Evolutionary conservation across 2,329 filamentous ascomycete species (phyloP), one percentile per base, ranked within the genome.

Genomic region (Pseudogymnoascus pannorum): DNA sequence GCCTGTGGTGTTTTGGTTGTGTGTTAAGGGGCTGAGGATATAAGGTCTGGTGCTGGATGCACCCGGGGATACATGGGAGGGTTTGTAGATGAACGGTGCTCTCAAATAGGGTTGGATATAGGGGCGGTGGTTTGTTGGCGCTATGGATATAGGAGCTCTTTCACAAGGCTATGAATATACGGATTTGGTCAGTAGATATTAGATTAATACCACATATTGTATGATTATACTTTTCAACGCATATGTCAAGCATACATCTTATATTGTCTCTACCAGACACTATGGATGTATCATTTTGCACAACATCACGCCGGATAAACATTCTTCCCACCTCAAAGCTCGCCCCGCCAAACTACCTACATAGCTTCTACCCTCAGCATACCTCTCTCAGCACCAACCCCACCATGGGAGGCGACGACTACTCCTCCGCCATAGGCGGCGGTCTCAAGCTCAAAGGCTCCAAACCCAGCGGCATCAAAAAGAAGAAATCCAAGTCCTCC

Each of bases 1-100:
- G 65, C 94, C 94, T 3, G 85, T 99, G 62, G 86, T 96, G 58
- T 76, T 99, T 64, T 99, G 94, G 94, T 83, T 92, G 63, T 86
- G 96, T 69, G 92, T 96, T 38, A 89, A 93, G 75, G 91, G 90
- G n/a, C 66, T 73, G 68, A 48, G 22, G 36, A 60, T 54, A 31
- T 54, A 54, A 5, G n/a, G 48, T 12, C 9, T 54, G 22, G 22
- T 51, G 42, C 22, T 26, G 22, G 42, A 48, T 51, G 42, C 22
- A 26, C 42, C 11, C n/a, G 18, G 40, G 40, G 12, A 5, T 42
- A 14, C 3, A 29, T 24, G 14, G n/a, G 48, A 16, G 48, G 48
- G 48, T 2, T 54, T 31, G 26, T 31, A 31, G n/a, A 54, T 54
- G 9, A n/a, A 29, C n/a, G 20, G 42, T 16, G 16, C 22, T n/a